Evolutionary conservation across 1,139 yeast genomes (phyloP), one percentile per base, ranked within the genome.

Genomic region (Sugiyamaella xylanicola): DNA sequence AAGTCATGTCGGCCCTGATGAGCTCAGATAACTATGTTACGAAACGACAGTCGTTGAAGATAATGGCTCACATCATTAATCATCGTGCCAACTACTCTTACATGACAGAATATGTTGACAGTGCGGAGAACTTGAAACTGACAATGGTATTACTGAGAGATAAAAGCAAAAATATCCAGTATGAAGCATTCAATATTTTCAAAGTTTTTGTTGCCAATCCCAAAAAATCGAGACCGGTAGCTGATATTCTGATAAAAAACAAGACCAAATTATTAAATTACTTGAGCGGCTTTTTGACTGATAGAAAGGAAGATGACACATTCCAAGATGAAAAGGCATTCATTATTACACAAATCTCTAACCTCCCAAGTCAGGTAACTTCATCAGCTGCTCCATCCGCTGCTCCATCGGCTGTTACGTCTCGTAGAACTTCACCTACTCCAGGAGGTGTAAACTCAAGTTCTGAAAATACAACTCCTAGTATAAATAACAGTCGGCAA

Each of bases 121-220:
- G 87, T 56, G 84, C 95, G 0, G 89, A 84, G 54, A 92, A 91
- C 66, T 76, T 93, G 63, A 92, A 93, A 70, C 74, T 90, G 55
- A 83, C 90, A 43, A 93, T 93, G 99, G 79, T 87, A 40, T 74
- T 91, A 58, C 76, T 93, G 63, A 86, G 95, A 60, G 97, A 93
- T 68, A 87, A 87, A 71, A 91, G 95, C 65, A 88, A 87, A 65
- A 92, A 91, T 69, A 78, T 93, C 58, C 97, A 91, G 69, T 74
- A 84, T 56, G 99, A 93, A 71, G 93, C 96, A 2, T 93, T 93
- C 68, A 93, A 93, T 65, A 86, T 93, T 39, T 93, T 93, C 74
- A 93, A 93, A 72, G 88, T 76, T 39, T 90, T 93, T 72, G 92
- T 91, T 36, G 99, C 97, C 5, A 93, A 93, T 70, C 99, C 99